Percentiles rank a stretch among this genome's conserved stretches.
These are phyloP conservation scores for Jatropha multifida DNA, from an alignment of 441 rosid species.

Conservation along the genomic window DNA sequence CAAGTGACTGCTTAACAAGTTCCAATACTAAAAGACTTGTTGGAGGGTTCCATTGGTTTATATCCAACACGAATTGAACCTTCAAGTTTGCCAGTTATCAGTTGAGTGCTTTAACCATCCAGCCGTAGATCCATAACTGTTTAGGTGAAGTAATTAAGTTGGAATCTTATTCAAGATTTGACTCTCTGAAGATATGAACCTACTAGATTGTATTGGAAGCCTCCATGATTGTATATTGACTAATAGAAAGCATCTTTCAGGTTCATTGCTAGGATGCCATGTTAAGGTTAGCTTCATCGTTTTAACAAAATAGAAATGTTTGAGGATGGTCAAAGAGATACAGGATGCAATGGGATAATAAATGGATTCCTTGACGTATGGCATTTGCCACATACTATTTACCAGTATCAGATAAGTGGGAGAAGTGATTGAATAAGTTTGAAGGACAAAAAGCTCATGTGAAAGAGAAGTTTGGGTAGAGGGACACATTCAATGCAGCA, in stretches of 20 bases:
- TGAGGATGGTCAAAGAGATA: background rate
- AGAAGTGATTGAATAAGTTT: background rate
- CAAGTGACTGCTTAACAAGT: conserved; percentile 5
- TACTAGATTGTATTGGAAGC: background rate
- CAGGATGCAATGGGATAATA: background rate
- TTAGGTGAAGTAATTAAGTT: no score
- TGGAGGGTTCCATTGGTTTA: background rate
- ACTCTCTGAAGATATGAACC: background rate
- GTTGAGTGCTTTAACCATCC: background rate
- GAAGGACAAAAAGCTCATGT: background rate
- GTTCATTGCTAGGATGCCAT: background rate
- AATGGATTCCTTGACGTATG: background rate
- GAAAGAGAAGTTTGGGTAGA: background rate
- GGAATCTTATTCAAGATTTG: background rate
- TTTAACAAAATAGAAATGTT: background rate
- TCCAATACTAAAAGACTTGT: no score
- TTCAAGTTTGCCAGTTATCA: background rate
- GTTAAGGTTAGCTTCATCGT: background rate
- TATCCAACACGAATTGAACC: background rate
- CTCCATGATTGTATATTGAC: background rate
- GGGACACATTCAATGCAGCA: background rate
- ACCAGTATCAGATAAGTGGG: background rate
- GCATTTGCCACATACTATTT: background rate
- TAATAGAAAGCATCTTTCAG: background rate
- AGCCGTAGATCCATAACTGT: background rate